Evolutionary conservation across 2,329 filamentous ascomycete species (phyloP).

Genomic region (Fusarium keratoplasticum): DNA sequence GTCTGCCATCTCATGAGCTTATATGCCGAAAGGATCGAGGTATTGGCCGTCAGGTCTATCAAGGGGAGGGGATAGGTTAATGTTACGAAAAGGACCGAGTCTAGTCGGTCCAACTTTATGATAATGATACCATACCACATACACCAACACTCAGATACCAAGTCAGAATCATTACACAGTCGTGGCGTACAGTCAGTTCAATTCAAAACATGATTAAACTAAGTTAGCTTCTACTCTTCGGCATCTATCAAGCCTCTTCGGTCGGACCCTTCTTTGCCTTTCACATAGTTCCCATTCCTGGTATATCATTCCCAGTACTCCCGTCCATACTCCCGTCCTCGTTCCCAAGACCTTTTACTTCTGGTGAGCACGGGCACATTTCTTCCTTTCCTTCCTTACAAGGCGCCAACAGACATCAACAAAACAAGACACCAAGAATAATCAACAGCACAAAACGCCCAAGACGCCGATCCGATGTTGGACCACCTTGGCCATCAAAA

Average conservation of each 20-base stretch:
- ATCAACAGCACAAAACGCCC: constrained; percentile 29
- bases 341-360: not conserved
- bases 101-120: not conserved
- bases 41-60: constrained; percentile 71
- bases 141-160: not conserved
- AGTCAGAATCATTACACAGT: not conserved
- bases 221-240: not conserved
- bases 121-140: constrained; percentile 13
- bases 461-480: constrained; percentile 1
- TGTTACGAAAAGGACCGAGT: constrained; percentile 3
- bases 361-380: not conserved
- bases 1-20: constrained; percentile 83
- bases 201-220: not conserved
- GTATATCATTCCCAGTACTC: constrained; percentile 20
- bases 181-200: not conserved
- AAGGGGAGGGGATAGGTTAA: constrained; percentile 37
- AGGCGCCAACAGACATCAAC: not conserved
- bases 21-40: constrained; percentile 78
- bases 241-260: not conserved
- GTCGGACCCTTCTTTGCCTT: not conserved
- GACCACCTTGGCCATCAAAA: not conserved
- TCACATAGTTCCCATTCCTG: not conserved
- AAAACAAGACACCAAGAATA: not conserved
- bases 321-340: constrained; percentile 1
- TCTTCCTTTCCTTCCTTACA: not conserved